A percentile compares a stretch with the other conserved stretches of the same genome.
Evolutionary conservation across 1,139 yeast species (phyloP).

Genomic region (Yamadazyma taylorii): DNA sequence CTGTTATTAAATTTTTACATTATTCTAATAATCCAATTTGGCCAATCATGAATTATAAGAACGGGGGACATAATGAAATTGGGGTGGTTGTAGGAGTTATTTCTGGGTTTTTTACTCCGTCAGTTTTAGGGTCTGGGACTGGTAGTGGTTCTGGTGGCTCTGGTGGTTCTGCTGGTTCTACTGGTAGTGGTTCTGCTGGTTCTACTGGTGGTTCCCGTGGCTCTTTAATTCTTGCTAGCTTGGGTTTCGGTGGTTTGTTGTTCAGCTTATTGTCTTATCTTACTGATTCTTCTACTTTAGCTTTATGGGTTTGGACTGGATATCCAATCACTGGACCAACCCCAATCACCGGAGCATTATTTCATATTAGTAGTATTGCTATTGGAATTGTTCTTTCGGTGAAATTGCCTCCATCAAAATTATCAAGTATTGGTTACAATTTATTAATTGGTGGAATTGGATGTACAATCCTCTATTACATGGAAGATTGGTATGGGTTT

Average conservation of each 20-base stretch:
- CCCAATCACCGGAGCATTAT: slow-evolving; percentile 83
- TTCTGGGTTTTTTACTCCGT: slow-evolving; percentile 57
- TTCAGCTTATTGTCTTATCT: slow-evolving; percentile 74
- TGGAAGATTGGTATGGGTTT: slow-evolving; percentile 80
- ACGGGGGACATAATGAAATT: slow-evolving; percentile 81
- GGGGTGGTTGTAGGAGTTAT: slow-evolving; percentile 70
- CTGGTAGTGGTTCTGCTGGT: too few species aligned
- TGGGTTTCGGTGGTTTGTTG: slow-evolving; percentile 77
- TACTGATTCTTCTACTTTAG: slow-evolving; percentile 81
- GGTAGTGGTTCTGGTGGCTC: too few species aligned
- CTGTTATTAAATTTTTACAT: slow-evolving; percentile 70
- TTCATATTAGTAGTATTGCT: slow-evolving; percentile 60
- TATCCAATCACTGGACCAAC: slow-evolving; percentile 85
- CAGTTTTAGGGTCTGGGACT: slow-evolving; percentile 13
- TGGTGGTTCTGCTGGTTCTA: too few species aligned
- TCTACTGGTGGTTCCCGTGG: too few species aligned
- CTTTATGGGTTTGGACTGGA: slow-evolving; percentile 94
- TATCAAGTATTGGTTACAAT: slow-evolving; percentile 28
- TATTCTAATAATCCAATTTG: slow-evolving; percentile 92
- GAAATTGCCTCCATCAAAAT: slow-evolving; percentile 24
- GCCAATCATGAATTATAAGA: slow-evolving; percentile 87
- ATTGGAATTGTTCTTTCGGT: slow-evolving; percentile 48
- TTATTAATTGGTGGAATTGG: slow-evolving; percentile 49
- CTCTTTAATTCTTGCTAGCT: slow-evolving; percentile 49
- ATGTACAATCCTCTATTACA: slow-evolving; percentile 47